Conservation (phyloP, 2,329 filamentous ascomycete genomes). For the Hymenoscyphus scutula region DNA sequence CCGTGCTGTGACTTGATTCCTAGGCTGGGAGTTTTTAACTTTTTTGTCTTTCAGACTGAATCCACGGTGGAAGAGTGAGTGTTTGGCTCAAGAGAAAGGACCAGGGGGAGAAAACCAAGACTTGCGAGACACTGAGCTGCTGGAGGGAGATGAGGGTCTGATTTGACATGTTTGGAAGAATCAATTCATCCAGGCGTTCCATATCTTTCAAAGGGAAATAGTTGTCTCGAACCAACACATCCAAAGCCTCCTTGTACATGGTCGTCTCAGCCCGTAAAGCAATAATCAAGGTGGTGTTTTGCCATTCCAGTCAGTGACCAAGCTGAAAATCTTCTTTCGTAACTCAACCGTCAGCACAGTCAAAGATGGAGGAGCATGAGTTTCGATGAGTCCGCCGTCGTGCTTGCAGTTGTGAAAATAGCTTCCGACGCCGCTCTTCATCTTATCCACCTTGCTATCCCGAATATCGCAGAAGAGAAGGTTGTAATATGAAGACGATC, state of each 20-base stretch:
- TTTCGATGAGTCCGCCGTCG: background rate
- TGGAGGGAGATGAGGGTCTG: background rate
- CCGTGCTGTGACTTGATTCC: background rate
- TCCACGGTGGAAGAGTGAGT: background rate
- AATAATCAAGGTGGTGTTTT: background rate
- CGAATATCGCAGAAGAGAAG: background rate
- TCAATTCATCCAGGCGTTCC: background rate
- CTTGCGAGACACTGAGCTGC: background rate
- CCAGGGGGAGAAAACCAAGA: background rate
- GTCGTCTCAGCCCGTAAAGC: background rate
- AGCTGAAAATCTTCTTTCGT: background rate
- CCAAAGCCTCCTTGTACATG: slow-evolving; percentile 2
- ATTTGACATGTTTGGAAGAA: background rate
- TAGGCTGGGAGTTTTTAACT: too few relatives aligned
- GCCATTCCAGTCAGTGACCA: background rate
- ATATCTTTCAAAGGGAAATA: background rate
- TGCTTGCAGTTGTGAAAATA: background rate
- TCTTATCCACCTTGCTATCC: background rate
- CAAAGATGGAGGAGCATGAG: background rate
- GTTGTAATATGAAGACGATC: background rate
- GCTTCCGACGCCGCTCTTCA: background rate
- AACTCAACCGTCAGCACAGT: background rate
- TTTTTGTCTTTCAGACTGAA: background rate
- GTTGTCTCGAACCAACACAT: background rate
- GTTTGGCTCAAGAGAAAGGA: background rate